Base-by-base conservation (phyloP, 306 rosid genomes). In the Luffa aegyptiaca region DNA sequence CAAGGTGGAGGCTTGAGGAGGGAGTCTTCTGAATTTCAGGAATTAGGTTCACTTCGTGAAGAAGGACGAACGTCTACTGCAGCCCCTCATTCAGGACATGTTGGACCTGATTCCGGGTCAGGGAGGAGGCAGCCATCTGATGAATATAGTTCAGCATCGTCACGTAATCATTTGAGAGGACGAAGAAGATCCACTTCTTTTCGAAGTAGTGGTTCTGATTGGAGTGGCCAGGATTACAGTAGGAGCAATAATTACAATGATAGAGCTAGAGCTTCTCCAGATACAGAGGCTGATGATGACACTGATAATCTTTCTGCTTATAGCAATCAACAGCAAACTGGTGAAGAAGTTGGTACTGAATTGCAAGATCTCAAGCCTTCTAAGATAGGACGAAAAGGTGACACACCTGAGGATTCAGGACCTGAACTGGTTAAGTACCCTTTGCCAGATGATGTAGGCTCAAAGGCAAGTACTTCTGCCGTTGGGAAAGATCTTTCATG, bases 1-100 rank as follows among this genome's bases (percentile, higher is more conserved):
- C 85, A 88, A 55, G 84, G 80, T 51, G 76, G 82, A 66, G 83
- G 69, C 70, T 85, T 85, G 70, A 91, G 86, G 90, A 90, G 84
- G 85, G 83, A 86, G 26, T 75, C 77, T 41, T 81, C 80, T 5
- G 90, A 87, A 46, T 85, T 76, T 72, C 88, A 71, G 66, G 89
- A 85, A 63, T 76, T 80, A 44, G 78, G 83, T 49, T 49, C 71
- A 17, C 31, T 80, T 74, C 64, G 78, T 6, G 79, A 42, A 1
- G 97, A 92, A 49, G 92, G 92, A 21, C 89, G 97, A 33, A 42
- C 91, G 0, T 88, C 97, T 0, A 96, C 85, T 20, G 87, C 90
- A 16, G 82, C 95, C 11, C 33, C 81, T 2, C 90, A 97, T 56
- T 80, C 93, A 14, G 96, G 97, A 72, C 86, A 64, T 72, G 58